Base-by-base conservation (phyloP, 202 grass and related monocot genomes). In the Dendrocalamus latiflorus region DNA sequence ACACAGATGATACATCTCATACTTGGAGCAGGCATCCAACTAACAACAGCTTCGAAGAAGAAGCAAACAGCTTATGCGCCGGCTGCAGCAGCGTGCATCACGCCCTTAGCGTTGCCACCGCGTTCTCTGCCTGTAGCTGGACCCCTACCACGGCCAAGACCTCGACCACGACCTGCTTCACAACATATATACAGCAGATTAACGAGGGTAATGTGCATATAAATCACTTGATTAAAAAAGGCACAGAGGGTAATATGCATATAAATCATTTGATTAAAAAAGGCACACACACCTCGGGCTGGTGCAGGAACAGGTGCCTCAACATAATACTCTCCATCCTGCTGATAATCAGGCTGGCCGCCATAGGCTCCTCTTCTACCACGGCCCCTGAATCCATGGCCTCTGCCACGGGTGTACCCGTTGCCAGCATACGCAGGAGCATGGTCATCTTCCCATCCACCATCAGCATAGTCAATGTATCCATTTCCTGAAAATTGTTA, bases 21-120 rank as follows among this genome's bases (percentile, higher is more conserved):
- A 86, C 79, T 84, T 78, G 84, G 92, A 98, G 96, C 93, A 88
- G 96, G 93, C 93, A 93, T 93, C 91, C 84, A 90, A 79, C 81
- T 61, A 80, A 81, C 39, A 72, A 69, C 74, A 83, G 71, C 41
- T 72, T 38, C 2, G 33, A 26, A 34, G 60, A 14, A 51, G 72
- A 39, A 75, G 72, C 64, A 48, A 57, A 38, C 78, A 57, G 76
- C 69, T 88, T 91, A 94, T 6, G 87, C 85, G 16, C 53, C 71
- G 1, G 37, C 15, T 1, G 80, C 70, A 68, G 65, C 70, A 64
- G 72, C 85, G 17, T 88, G 76, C 73, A 89, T 58, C 71, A 68
- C 25, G 1, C 89, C 89, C 11, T 83, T 89, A 15, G 48, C 50
- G 53, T 87, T 88, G 25, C 82, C 77, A 64, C 89, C 83, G 10